Base-by-base conservation (phyloP, 108 stramenopile genomes). In the Nitzschia palea region DNA sequence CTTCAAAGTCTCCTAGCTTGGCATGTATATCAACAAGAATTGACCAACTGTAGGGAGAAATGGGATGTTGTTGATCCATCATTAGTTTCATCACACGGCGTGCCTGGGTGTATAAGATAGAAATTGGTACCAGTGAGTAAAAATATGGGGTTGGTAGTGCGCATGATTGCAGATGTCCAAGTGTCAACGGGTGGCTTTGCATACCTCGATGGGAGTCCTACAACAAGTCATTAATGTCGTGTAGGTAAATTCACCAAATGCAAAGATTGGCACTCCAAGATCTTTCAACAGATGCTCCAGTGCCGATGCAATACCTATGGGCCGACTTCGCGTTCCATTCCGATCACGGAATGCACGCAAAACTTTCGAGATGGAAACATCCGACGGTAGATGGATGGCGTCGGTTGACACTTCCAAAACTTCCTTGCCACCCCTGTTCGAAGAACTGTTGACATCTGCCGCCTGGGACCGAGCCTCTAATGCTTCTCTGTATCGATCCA, bases 21-120 rank as follows among this genome's bases (percentile, higher is more conserved):
- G 93, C 88, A 61, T 91, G 80, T 8, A 89, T 80, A 73, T 94
- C 93, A 3, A 88, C 86, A n/a, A 94, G 64, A 34, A 90, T 87
- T 30, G 86, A 79, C 87, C 88, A 94, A 56, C 81, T 84, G 62
- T 89, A 82, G 34, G 68, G 68, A 31, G 86, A 84, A 8, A 84
- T 68, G 6, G 76, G 59, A 67, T 84, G 83, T 28, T 83, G 72
- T 18, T 81, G 59, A 64, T 85, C 67, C 34, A 60, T 62, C 77
- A 90, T 86, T 58, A 94, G 52, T 55, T 89, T 78, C 28, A 90
- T 77, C 22, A 94, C 72, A 31, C 88, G 82, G 23, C 89, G 72
- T 28, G 84, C 93, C 63, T 64, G 28, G 10, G 8, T 12, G 9
- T 12, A 48, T 48, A 18, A 12, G n/a, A 48, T 12, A 18, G 15